These are phyloP conservation scores for Willaertia magna DNA, from an alignment of 208 protist species.

Conservation along the genomic window DNA sequence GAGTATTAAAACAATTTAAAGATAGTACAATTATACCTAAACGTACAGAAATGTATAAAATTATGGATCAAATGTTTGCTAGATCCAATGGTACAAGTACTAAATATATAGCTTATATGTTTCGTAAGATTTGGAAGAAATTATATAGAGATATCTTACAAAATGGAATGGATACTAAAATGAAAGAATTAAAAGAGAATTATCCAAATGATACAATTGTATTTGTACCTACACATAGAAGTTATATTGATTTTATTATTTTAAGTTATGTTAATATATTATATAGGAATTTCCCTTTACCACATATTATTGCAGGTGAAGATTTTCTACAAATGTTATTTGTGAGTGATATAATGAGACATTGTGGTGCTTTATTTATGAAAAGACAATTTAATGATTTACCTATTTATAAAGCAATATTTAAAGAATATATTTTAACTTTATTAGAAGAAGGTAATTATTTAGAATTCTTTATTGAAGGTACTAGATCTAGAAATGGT, in stretches of 20 bases:
- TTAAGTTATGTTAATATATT: conserved; percentile 39
- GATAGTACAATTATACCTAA: background rate
- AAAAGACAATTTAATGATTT: conserved; percentile 61
- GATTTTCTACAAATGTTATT: conserved; percentile 60
- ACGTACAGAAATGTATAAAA: background rate
- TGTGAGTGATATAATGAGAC: conserved; percentile 53
- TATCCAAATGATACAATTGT: conserved; percentile 31
- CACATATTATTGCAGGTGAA: conserved; percentile 41
- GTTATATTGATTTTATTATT: conserved; percentile 68
- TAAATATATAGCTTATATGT: background rate
- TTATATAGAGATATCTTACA: background rate
- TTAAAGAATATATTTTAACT: conserved; percentile 60
- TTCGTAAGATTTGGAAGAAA: background rate
- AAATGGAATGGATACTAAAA: background rate
- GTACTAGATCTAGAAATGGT: conserved; percentile 48
- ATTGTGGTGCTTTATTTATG: conserved; percentile 73
- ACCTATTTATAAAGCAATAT: conserved; percentile 56
- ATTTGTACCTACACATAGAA: conserved; percentile 58
- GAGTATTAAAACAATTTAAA: background rate
- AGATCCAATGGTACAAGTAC: background rate
- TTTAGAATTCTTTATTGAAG: conserved; percentile 46
- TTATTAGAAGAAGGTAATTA: conserved; percentile 42
- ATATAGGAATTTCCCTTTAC: background rate
- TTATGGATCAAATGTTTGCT: background rate
- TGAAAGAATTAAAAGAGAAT: background rate